Evolutionary conservation across 164 flowering plant species (phyloP), one percentile per base, ranked within the genome.

Genomic region (Sedum album): DNA sequence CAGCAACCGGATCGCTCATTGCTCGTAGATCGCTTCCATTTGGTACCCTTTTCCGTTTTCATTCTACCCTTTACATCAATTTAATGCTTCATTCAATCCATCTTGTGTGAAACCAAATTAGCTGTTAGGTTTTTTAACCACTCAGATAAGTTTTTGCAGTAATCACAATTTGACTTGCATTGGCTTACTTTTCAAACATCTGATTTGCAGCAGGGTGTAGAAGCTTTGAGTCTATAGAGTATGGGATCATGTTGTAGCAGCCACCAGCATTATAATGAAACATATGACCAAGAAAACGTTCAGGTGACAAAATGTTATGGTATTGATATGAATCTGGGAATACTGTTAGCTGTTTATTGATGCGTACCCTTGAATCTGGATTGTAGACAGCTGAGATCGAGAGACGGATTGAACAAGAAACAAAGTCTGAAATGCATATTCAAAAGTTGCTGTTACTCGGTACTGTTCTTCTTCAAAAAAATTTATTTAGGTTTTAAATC

Each of bases 161-260:
- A 6, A 48, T 20, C 21, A 48, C 11, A 48, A 15, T 48, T 48
- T 48, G 53, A 17, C n/a, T n/a, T n/a, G n/a, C n/a, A n/a, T n/a
- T n/a, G n/a, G n/a, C n/a, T n/a, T n/a, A n/a, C n/a, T n/a, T n/a
- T n/a, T n/a, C n/a, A n/a, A n/a, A n/a, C n/a, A n/a, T n/a, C n/a
- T 4, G n/a, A 57, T 57, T 57, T 57, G 62, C 31, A 6, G 28
- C 62, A 57, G 62, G 62, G 62, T 14, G 62, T 57, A 33, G 62
- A 10, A 26, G 33, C 33, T 55, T 30, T 5, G 25, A 18, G 60
- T 57, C 13, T 28, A 2, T 57, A 81, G 67, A 84, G 73, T 65
- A 93, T 94, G 98, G 98, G 98, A 68, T 82, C 74, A 73, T 84
- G 87, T 77, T 94, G 98, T 84, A 89, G 97, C 77, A 87, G 76